Conservation (phyloP, 2,329 filamentous ascomycete species). For the Neonectria ditissima region DNA sequence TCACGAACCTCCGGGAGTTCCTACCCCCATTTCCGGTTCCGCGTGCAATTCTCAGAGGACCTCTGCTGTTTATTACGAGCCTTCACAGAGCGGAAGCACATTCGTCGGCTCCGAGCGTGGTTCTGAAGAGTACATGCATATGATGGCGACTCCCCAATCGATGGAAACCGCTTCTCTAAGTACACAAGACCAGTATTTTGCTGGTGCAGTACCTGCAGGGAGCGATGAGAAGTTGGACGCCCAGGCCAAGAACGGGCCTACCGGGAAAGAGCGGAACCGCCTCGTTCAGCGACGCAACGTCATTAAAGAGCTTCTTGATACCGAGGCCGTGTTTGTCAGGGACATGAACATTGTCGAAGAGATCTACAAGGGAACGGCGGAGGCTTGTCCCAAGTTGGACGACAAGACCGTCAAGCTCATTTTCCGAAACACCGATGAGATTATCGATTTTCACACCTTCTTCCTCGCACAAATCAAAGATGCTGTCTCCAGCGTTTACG, state of each 20-base stretch:
- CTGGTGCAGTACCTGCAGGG: constrained; percentile 53
- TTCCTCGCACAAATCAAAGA: constrained; percentile 86
- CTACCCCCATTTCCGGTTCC: constrained; percentile 51
- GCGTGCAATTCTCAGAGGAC: constrained; percentile 57
- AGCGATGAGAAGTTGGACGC: constrained; percentile 50
- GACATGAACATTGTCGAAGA: constrained; percentile 98
- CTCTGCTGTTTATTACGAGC: constrained; percentile 55
- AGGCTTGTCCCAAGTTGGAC: constrained; percentile 82
- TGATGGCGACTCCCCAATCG: constrained; percentile 59
- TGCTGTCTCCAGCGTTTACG: constrained; percentile 82
- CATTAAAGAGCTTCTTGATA: constrained; percentile 92
- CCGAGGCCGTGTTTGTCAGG: constrained; percentile 88
- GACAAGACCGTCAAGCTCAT: constrained; percentile 87
- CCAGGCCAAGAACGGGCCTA: constrained; percentile 56
- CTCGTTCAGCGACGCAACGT: constrained; percentile 84
- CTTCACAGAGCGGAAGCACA: constrained; percentile 54
- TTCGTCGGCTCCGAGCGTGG: constrained; percentile 58
- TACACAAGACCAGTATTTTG: constrained; percentile 54
- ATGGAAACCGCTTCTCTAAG: constrained; percentile 60
- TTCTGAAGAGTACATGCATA: constrained; percentile 59
- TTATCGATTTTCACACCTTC: constrained; percentile 85
- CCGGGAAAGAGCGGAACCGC: constrained; percentile 73
- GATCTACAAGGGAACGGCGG: constrained; percentile 95
- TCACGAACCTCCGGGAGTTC: constrained; percentile 65
- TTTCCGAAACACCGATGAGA: constrained; percentile 92